Evolutionary conservation across 2,329 filamentous ascomycete species (phyloP), one percentile per base, ranked within the genome.

Genomic region (Didymella arachidicola): DNA sequence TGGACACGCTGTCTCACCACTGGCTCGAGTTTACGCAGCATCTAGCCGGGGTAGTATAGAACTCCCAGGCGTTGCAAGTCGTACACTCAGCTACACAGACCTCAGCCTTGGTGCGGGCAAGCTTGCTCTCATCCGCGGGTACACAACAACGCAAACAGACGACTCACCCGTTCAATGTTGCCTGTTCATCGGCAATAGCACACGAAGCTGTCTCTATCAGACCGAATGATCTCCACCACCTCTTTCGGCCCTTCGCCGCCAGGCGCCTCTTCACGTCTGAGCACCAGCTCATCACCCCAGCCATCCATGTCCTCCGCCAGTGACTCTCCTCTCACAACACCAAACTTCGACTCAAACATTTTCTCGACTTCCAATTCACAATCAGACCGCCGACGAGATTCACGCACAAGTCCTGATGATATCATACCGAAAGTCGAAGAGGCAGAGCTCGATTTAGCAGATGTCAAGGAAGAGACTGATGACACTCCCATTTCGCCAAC

Each of bases 371-470:
- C 69, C 57, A 70, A 68, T 30, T 70, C 72, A 57, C 64, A 57
- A 26, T 69, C 65, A 41, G 71, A 73, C 36, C 59, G 66, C n/a
- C 67, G 66, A n/a, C 53, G 60, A 51, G 69, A 70, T 18, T 65
- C 64, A 48, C 66, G 70, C 36, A 59, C 64, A 48, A 60, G 60
- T 32, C 71, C 69, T 29, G 68, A 76, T 55, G 75, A 79, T 27
- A 72, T 83, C 36, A 73, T 79, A 11, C 83, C 83, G 22, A 86
- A 86, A 74, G 74, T 85, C 41, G 84, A 86, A 70, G 83, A 86
- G 71, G 63, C 82, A 22, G 81, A 82, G 52, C 77, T 82, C 26
- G 76, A 76, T 6, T 56, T 79, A 48, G 76, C 77, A 57, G 70
- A 74, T 67, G 67, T 73, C 44, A 78, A 78, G 51, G 62, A 76